A percentile compares a stretch with the other conserved stretches of the same genome.
Conservation (phyloP, 768 basidiomycete genomes). For the Calvatia gigantea region DNA sequence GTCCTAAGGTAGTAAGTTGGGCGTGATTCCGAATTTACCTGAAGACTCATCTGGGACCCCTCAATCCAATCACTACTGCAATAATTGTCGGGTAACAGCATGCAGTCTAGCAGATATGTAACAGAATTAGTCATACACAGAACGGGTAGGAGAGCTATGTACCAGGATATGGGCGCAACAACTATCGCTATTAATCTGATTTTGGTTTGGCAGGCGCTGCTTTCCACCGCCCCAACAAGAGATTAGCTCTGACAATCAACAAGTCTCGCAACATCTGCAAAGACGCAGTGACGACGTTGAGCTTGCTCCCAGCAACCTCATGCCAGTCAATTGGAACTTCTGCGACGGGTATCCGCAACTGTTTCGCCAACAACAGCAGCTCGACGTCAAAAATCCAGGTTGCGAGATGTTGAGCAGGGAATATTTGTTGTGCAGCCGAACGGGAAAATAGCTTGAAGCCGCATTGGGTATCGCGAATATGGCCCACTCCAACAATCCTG, state of each 20-base stretch:
- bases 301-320: constrained; percentile 90
- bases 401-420: constrained; percentile 81
- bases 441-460: constrained; percentile 97
- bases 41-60: too few relatives aligned
- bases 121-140: not conserved
- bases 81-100: not conserved
- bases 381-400: constrained; percentile 99
- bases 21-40: too few relatives aligned
- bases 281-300: constrained; percentile 80
- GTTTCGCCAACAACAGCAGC: constrained; percentile 79
- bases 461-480: constrained; percentile 93
- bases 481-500: constrained; percentile 83
- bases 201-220: constrained; percentile 24
- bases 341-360: constrained; percentile 69
- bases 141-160: not conserved
- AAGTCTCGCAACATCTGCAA: constrained; percentile 89
- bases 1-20: too few relatives aligned
- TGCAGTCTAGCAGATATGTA: not conserved
- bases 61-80: too few relatives aligned
- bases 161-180: not conserved
- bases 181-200: constrained; percentile 17
- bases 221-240: constrained; percentile 75
- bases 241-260: constrained; percentile 79
- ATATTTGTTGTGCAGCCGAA: constrained; percentile 73
- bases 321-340: constrained; percentile 94